These are phyloP conservation scores for Fraxinus sp. DNA, from an alignment of 305 asterid species.

Conservation along the genomic window DNA sequence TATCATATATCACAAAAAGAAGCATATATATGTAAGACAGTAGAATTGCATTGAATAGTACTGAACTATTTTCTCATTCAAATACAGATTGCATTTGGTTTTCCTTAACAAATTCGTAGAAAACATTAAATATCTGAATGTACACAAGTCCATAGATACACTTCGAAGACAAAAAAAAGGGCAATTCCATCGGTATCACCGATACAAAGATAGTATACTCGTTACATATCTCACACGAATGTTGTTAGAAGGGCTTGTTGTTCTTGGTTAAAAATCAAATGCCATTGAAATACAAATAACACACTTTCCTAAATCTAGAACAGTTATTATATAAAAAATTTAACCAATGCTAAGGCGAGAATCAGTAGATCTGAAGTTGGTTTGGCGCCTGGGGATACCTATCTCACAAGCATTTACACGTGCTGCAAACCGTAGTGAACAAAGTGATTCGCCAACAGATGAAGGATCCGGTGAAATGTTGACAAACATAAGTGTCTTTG, in stretches of 20 bases:
- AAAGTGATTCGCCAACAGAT: slow-evolving; percentile 81
- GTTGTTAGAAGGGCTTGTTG: slow-evolving; percentile 10
- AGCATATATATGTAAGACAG: background rate
- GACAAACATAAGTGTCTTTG: slow-evolving; percentile 90
- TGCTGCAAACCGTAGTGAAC: slow-evolving; percentile 96
- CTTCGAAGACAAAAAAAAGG: background rate
- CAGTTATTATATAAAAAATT: background rate
- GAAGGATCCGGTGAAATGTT: slow-evolving; percentile 86
- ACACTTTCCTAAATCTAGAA: slow-evolving; percentile 9
- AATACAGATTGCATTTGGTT: background rate
- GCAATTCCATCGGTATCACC: background rate
- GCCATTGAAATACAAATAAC: slow-evolving; percentile 9
- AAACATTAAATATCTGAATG: background rate
- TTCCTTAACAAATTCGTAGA: background rate
- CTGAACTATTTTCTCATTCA: background rate
- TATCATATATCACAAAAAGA: background rate
- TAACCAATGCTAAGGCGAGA: slow-evolving; percentile 63
- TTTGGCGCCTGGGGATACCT: slow-evolving; percentile 92
- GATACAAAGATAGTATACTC: slow-evolving; percentile 7
- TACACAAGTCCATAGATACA: background rate
- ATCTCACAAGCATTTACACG: slow-evolving; percentile 93
- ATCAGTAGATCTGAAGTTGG: slow-evolving; percentile 62
- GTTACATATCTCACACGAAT: slow-evolving; percentile 9
- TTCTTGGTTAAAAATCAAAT: slow-evolving; percentile 12
- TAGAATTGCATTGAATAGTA: background rate